Base-by-base conservation (phyloP, 1,284 basidiomycete species). In the Schizopora paradoxa region DNA sequence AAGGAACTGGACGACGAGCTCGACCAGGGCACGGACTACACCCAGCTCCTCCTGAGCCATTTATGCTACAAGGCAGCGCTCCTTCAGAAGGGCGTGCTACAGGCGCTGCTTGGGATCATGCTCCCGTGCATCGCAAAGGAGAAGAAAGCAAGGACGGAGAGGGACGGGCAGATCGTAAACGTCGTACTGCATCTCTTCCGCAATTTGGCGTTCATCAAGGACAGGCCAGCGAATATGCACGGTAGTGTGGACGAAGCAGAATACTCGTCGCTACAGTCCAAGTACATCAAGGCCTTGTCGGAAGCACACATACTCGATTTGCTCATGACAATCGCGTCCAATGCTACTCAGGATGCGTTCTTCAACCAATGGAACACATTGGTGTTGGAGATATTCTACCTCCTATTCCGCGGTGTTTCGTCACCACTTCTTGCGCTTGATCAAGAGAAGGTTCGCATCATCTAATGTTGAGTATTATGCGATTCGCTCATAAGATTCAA, bases 191-290 rank as follows among this genome's bases (percentile, higher is more conserved):
- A 95, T 61, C 76, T 94, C 51, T 74, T 96, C 43, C 83, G 93
- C 41, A 97, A 97, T 61, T 75, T 97, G 19, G 78, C 87, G 0
- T 89, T 92, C 59, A 91, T 96, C 68, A 84, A 83, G 56, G 92
- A 96, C 64, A 75, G 79, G 1, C 79, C 82, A 0, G 65, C 79
- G 13, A 85, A 86, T 51, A 77, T 77, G 47, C 70, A 77, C 44
- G 71, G 77, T 6, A 86, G 82, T 48, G 73, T 79, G 8, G 85
- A 91, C 58, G 83, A 85, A 53, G 79, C 82, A 11, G 86, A 89
- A 56, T 74, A 82, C 48, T 79, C 88, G 0, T 70, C 73, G 10
- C 69, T 96, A 6, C 91, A 95, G 65, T 83, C 81, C 28, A 79
- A 76, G 49, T 74, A 94, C 29, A 75, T 96, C 54, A 69, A 76